Percentiles rank a stretch among this genome's conserved stretches.
Evolutionary conservation across 345 rosid genomes (phyloP).

Genomic region (Euphorbia pulcherrima): DNA sequence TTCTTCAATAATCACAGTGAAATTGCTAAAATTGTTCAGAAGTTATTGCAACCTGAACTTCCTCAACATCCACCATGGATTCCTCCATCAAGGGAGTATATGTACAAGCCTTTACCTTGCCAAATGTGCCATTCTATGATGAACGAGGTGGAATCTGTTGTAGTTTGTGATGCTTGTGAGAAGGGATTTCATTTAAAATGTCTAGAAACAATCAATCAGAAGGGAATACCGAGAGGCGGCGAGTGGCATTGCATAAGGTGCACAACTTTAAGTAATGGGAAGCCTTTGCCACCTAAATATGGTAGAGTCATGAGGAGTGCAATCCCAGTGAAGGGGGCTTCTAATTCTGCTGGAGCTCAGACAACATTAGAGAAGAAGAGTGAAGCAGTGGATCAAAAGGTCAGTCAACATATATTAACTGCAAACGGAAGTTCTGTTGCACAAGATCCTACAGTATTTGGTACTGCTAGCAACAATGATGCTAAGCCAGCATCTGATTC

Average conservation of each 20-base stretch:
- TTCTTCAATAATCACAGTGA: conserved; percentile 48
- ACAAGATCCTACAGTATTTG: conserved; percentile 33
- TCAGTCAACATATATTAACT: conserved; percentile 42
- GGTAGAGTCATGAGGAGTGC: conserved; percentile 75
- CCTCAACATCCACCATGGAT: conserved; percentile 70
- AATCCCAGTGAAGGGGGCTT: conserved; percentile 47
- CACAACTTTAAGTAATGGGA: conserved; percentile 59
- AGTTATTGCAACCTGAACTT: conserved; percentile 55
- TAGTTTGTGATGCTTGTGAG: conserved; percentile 89
- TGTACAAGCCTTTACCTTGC: conserved; percentile 67
- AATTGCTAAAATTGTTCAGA: conserved; percentile 68
- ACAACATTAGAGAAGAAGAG: conserved; percentile 53
- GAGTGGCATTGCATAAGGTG: conserved; percentile 95
- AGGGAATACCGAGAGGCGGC: conserved; percentile 68
- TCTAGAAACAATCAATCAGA: conserved; percentile 53
- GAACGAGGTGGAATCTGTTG: conserved; percentile 74
- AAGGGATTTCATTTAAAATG: conserved; percentile 88
- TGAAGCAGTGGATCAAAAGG: conserved; percentile 36
- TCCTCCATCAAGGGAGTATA: conserved; percentile 92
- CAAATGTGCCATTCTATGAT: conserved; percentile 56
- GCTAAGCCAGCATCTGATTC: conserved; percentile 29
- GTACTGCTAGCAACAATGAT: conserved; percentile 21
- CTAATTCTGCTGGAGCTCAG: conserved; percentile 42
- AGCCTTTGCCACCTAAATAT: conserved; percentile 82
- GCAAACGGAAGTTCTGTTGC: conserved; percentile 36